Conservation (phyloP, 164 flowering plant genomes). For the Berberis vulgaris region DNA sequence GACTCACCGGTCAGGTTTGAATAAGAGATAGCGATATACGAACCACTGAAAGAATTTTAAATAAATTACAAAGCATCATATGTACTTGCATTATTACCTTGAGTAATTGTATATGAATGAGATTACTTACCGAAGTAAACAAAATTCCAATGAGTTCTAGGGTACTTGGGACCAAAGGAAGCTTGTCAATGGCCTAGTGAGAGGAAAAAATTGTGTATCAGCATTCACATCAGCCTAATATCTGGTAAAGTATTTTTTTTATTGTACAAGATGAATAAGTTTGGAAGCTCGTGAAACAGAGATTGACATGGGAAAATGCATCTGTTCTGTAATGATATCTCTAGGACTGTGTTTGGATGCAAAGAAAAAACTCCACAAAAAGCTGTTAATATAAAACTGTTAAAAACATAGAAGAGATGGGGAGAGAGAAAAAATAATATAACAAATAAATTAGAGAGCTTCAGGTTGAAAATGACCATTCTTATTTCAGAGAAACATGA, state of each 20-base stretch:
- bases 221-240: background rate
- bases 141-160: conserved; percentile 74
- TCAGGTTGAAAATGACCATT: no score
- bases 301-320: background rate
- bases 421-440: no score
- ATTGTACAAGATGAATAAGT: background rate
- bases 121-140: conserved; percentile 57
- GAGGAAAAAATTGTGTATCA: background rate
- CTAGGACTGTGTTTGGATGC: no score
- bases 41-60: conserved; percentile 66
- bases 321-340: no score
- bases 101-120: background rate
- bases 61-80: background rate
- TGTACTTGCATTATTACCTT: no score
- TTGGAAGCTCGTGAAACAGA: background rate
- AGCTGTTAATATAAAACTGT: no score
- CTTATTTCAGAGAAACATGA: no score
- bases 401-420: no score
- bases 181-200: conserved; percentile 68
- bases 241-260: no score
- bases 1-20: conserved; percentile 78
- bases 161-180: conserved; percentile 60
- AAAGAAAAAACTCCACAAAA: no score
- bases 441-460: no score
- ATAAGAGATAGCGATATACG: conserved; percentile 73